Conservation (phyloP, 1,284 basidiomycete genomes). For the Ustilago hordei region DNA sequence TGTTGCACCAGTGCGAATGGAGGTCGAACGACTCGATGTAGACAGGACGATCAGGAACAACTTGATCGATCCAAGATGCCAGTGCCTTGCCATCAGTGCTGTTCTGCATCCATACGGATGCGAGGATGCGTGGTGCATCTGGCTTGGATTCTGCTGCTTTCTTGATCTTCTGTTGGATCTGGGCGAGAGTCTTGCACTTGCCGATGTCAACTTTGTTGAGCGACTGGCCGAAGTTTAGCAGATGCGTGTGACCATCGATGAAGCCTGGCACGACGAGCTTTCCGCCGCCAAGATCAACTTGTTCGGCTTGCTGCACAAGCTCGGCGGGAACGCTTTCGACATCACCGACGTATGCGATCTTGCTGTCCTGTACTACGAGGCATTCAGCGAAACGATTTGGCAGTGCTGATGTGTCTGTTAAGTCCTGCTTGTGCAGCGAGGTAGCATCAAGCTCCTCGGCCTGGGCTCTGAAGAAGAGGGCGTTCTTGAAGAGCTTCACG, state of each 20-base stretch:
- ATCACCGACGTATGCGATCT: constrained; percentile 39
- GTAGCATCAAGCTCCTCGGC: constrained; percentile 33
- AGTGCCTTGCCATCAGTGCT: constrained; percentile 39
- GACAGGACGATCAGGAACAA: constrained; percentile 45
- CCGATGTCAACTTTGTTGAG: constrained; percentile 49
- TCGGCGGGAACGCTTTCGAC: constrained; percentile 12
- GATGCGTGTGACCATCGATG: constrained; percentile 50
- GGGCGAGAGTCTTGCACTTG: constrained; percentile 42
- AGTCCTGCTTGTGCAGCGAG: constrained; percentile 35
- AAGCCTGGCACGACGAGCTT: constrained; percentile 51
- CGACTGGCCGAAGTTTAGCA: constrained; percentile 47
- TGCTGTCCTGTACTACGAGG: constrained; percentile 26
- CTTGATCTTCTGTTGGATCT: constrained; percentile 42
- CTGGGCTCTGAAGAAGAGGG: constrained; percentile 46
- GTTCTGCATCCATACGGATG: constrained; percentile 48
- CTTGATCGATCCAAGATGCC: constrained; percentile 37
- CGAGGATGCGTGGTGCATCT: constrained; percentile 37
- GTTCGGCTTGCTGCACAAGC: constrained; percentile 6
- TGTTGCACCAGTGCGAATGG: constrained; percentile 49
- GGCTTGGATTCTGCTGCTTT: constrained; percentile 37
- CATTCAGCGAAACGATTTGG: constrained; percentile 38
- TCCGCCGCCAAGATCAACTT: constrained; percentile 33
- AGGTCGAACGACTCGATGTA: constrained; percentile 48
- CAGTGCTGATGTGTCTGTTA: constrained; percentile 18
- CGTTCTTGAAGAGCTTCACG: constrained; percentile 41